These are phyloP conservation scores for Oryza meridionalis DNA, from an alignment of 176 grass and related monocot genomes.

Conservation along the genomic window DNA sequence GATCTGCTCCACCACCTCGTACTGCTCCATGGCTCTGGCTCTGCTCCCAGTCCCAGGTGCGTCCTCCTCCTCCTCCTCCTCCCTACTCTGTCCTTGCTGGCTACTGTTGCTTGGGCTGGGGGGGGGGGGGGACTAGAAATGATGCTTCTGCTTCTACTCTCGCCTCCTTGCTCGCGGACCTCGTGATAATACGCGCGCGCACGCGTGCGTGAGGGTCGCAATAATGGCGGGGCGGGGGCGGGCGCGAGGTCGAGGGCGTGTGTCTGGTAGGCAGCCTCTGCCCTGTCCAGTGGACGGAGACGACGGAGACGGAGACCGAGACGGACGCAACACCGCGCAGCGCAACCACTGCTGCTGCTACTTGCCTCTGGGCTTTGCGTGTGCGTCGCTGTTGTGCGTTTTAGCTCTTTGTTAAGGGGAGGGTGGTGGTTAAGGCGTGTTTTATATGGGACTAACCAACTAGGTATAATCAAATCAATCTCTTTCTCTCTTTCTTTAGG, in stretches of 20 bases:
- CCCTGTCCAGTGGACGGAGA: neutral
- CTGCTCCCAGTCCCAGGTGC: no score
- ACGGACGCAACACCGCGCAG: neutral
- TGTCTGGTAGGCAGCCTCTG: constrained; percentile 10
- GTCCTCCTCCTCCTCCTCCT: no score
- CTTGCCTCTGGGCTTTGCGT: neutral
- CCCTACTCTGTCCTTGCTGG: neutral
- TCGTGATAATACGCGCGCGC: constrained; percentile 18
- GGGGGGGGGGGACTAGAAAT: neutral
- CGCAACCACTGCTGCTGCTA: neutral
- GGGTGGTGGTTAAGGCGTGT: constrained; percentile 21
- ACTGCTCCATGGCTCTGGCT: constrained; percentile 53
- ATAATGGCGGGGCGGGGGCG: constrained; percentile 42
- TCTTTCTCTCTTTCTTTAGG: neutral
- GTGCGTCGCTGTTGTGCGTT: neutral
- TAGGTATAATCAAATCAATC: neutral
- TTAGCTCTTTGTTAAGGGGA: neutral
- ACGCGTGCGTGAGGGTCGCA: constrained; percentile 31
- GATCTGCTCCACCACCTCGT: constrained; percentile 88
- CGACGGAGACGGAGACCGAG: neutral
- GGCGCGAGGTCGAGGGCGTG: no score
- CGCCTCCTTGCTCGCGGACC: neutral
- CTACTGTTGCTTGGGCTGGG: neutral
- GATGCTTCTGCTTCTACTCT: neutral
- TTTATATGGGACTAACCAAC: constrained; percentile 20